Evolutionary conservation across 495 filamentous ascomycete species (phyloP), one percentile per base, ranked within the genome.

Genomic region (Acidomyces sp.): DNA sequence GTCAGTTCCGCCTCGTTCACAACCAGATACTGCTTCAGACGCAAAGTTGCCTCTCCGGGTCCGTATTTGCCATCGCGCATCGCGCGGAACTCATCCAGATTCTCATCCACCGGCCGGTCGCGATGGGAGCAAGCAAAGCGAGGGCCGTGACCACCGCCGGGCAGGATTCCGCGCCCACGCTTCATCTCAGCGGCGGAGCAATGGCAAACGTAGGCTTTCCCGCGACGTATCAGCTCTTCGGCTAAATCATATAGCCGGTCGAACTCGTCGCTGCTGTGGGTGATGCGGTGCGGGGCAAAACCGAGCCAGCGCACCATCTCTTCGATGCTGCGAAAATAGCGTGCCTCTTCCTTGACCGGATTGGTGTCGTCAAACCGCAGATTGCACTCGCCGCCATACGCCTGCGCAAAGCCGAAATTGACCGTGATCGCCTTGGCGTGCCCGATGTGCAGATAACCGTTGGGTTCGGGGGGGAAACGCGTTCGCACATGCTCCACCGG

Each of bases 381-480:
- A 43, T 61, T 64, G 60, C 73, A 80, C 40, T 80, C 65, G 38
- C 92, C 92, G 10, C 79, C 78, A 58, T 93, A 80, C 53, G 79
- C 76, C 49, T 72, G 75, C 9, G 90, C 90, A 62, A 94, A 95
- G 0, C 90, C 92, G 57, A 96, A 96, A 62, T 96, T 97, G 53
- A 96, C 72, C 0, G 84, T 76, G 60, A 97, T 95, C n/a, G 90
- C 90, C 64, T 96, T 96, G 48, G 77, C 77, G 57, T 96, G 90
- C 15, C 87, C 87, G 54, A 94, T 83, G 53, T 93, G 87, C 11
- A 93, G 72, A 58, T 69, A 81, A 41, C 77, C 77, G 50, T 81
- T 80, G 24, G 86, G 86, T 62, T 96, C 92, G 12, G 90, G 90
- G 4, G 90, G 90, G 60, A 97, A 95, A 51, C 85, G 76, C 7